Evolutionary conservation across 1,284 basidiomycete species (phyloP), one percentile per base, ranked within the genome.

Genomic region (Cryptococcus sp.): DNA sequence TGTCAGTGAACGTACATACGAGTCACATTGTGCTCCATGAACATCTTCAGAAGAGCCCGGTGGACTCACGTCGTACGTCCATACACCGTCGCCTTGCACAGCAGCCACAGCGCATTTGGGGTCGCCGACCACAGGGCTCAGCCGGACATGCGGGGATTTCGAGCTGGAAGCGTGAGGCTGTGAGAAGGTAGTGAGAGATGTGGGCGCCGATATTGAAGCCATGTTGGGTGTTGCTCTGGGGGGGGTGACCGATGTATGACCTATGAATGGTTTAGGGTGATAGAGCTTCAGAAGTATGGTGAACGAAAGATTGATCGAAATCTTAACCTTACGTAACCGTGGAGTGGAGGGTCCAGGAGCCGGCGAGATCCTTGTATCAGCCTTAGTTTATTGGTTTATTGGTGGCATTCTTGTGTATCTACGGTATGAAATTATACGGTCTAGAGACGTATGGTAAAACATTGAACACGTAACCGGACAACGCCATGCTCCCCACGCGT

Each of bases 11-110:
- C 11, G 45, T 39, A 36, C 43, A 37, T 50, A 42, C 21, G 40
- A 24, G 46, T 8, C 12, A 21, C 33, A 33, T 3, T 21, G 23
- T 20, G 16, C 33, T 24, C 15, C 15, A n/a, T n/a, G n/a, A n/a
- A n/a, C n/a, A n/a, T n/a, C n/a, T n/a, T n/a, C 35, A 50, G 9
- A 12, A 8, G 18, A 18, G n/a, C 11, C 3, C 0, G 20, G 35
- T 23, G 11, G 15, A 65, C 76, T 67, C 66, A 78, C 77, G 59
- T 78, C 75, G 53, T 78, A 76, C 1, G 73, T 77, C 77, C 77
- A 78, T 16, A 78, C 60, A 4, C 75, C 77, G 58, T 76, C 75
- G 4, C 75, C 77, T 61, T 72, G 71, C 38, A 77, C 77, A 39
- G 73, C 75, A 36, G 72, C 72, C 0, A 78, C 73, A 0, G 72